Evolutionary conservation across 1,139 yeast genomes (phyloP).

Genomic region (Wickerhamiella pararugosa): DNA sequence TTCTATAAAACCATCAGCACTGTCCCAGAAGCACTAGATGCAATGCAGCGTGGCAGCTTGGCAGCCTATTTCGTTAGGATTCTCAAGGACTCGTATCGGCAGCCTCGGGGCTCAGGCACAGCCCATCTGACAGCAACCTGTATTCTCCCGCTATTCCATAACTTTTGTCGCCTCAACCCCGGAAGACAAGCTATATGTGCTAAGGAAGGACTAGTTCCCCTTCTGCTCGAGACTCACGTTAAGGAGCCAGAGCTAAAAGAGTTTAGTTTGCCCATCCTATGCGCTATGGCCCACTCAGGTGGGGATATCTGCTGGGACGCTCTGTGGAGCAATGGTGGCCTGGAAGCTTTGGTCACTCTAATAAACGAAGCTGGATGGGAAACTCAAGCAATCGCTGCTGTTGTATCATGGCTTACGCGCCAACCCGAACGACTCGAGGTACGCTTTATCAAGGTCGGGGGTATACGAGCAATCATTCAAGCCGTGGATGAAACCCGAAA

Average conservation of each 20-base stretch:
- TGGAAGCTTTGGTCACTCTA: conserved; percentile 35
- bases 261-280: conserved; percentile 45
- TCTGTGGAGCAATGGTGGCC: conserved; percentile 29
- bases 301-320: conserved; percentile 26
- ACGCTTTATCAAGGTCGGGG: conserved; percentile 5
- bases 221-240: conserved; percentile 32
- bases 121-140: conserved; percentile 10
- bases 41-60: conserved; percentile 14
- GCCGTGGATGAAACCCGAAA: conserved; percentile 2
- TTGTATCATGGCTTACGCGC: conserved; percentile 27
- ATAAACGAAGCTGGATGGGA: conserved; percentile 56
- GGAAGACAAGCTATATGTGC: conserved; percentile 40
- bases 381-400: conserved; percentile 48
- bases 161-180: conserved; percentile 44
- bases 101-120: conserved; percentile 2
- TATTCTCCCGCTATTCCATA: conserved; percentile 27
- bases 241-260: conserved; percentile 42
- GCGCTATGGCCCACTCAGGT: conserved; percentile 45
- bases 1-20: conserved; percentile 14
- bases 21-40: conserved; percentile 13
- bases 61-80: conserved; percentile 19
- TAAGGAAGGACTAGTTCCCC: conserved; percentile 38
- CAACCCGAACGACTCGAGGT: conserved; percentile 20
- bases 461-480: conserved; percentile 1
- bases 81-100: conserved; percentile 14